Conservation (phyloP, 176 grass and related monocot genomes). For the Panicum miliaceum region DNA sequence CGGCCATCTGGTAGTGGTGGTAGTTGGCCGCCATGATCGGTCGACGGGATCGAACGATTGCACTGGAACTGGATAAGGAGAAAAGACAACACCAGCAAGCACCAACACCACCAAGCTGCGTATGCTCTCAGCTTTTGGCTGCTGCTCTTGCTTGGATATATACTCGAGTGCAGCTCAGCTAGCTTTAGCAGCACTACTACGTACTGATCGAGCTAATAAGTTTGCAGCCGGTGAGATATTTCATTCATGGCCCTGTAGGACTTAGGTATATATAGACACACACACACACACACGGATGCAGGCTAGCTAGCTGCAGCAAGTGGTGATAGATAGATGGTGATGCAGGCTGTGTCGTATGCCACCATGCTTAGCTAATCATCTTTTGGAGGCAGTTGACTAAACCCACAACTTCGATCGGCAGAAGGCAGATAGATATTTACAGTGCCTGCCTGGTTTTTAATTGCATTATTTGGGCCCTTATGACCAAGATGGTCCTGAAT, state of each 20-base stretch:
- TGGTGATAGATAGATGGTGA: background rate
- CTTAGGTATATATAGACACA: background rate
- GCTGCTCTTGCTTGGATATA: background rate
- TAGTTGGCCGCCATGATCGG: conserved; percentile 47
- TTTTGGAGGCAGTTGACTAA: conserved; percentile 40
- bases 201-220: background rate
- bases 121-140: background rate
- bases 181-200: background rate
- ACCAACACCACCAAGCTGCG: background rate
- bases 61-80: conserved; percentile 7
- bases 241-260: conserved; percentile 38
- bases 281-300: background rate
- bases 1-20: conserved; percentile 51
- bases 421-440: background rate
- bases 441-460: background rate
- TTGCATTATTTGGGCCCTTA: background rate
- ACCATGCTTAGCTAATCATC: conserved; percentile 3
- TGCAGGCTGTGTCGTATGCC: background rate
- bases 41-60: background rate
- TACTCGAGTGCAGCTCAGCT: background rate
- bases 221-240: conserved; percentile 27
- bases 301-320: background rate
- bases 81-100: background rate
- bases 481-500: background rate
- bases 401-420: conserved; percentile 14